Evolutionary conservation across 805 yeast species (phyloP), one percentile per base, ranked within the genome.

Genomic region (Hyphopichia homilentoma): DNA sequence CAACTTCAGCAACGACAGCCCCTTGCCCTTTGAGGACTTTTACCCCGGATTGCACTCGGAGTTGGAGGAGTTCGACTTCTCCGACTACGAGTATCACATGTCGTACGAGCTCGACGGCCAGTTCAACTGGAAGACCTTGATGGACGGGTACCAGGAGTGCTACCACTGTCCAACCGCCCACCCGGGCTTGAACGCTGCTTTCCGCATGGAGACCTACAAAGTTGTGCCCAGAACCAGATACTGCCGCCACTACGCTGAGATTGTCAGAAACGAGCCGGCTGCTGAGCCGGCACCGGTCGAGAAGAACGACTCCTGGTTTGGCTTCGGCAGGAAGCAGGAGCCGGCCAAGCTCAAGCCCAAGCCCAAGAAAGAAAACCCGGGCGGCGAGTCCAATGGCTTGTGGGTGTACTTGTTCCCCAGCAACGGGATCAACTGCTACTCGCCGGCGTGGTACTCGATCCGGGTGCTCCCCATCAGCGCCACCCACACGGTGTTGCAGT

Each of bases 161-260:
- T 77, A 77, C 56, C 83, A 77, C 51, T 77, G 82, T 52, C 82
- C 83, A 26, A 77, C 81, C 7, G 81, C 81, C 1, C 83, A 77
- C 43, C 81, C 81, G 4, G 81, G 81, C 13, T 58, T 77, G 38
- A 63, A 67, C 31, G 49, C 70, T 20, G 79, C 81, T 8, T 77
- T 77, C 59, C 68, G 59, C 44, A 77, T 77, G 80, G 77, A 72
- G 45, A 77, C 83, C n/a, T 77, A 77, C 52, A 72, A 74, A 41
- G 83, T 77, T 35, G 78, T 70, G 21, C 81, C 81, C 38, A 75
- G 70, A 54, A 63, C 62, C 22, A 68, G 75, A 47, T 75, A 75
- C 48, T 77, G 81, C 39, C 71, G 83, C 48, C 83, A 77, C 57
- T 75, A 73, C 47, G 81, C 81, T 14, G 70, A 68, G 35, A 66